Evolutionary conservation across 2,329 filamentous ascomycete genomes (phyloP).

Genomic region (Pleurostoma richardsiae): DNA sequence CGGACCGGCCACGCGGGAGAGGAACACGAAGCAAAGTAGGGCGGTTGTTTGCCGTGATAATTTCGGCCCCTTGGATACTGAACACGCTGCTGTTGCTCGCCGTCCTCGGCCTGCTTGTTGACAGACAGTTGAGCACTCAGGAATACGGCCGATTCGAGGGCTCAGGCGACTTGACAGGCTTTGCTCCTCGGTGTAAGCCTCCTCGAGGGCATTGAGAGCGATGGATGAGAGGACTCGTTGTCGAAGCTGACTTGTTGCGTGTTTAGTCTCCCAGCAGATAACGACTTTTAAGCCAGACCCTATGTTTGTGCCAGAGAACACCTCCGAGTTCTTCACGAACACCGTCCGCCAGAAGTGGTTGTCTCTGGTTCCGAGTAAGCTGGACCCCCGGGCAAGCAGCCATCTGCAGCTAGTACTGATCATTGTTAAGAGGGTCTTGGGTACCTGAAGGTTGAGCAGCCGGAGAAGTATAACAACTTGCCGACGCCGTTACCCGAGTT

Average conservation of each 20-base stretch:
- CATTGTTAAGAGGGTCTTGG: conserved; percentile 27
- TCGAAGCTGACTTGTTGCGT: too few species aligned
- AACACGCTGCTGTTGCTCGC: conserved; percentile 27
- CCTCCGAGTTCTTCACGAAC: conserved; percentile 30
- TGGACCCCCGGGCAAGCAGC: background rate
- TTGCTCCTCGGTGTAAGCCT: conserved; percentile 28
- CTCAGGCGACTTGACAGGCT: conserved; percentile 31
- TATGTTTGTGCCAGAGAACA: conserved; percentile 29
- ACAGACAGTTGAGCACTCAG: conserved; percentile 16
- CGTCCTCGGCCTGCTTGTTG: conserved; percentile 27
- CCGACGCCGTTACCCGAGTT: conserved; percentile 25
- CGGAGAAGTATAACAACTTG: conserved; percentile 27
- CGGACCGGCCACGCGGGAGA: conserved; percentile 3
- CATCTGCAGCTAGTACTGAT: background rate
- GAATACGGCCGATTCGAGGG: conserved; percentile 20
- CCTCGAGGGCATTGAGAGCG: background rate
- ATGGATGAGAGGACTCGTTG: too few species aligned
- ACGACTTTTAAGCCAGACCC: conserved; percentile 29
- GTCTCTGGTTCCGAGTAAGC: conserved; percentile 29
- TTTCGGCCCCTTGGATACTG: conserved; percentile 16
- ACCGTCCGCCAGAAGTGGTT: conserved; percentile 27
- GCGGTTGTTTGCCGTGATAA: conserved; percentile 13
- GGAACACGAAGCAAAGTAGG: conserved; percentile 9
- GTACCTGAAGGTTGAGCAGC: conserved; percentile 29
- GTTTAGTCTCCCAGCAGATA: conserved; percentile 30